Conservation (phyloP, 441 rosid genomes). For the Rhodomyrtus psidioides region DNA sequence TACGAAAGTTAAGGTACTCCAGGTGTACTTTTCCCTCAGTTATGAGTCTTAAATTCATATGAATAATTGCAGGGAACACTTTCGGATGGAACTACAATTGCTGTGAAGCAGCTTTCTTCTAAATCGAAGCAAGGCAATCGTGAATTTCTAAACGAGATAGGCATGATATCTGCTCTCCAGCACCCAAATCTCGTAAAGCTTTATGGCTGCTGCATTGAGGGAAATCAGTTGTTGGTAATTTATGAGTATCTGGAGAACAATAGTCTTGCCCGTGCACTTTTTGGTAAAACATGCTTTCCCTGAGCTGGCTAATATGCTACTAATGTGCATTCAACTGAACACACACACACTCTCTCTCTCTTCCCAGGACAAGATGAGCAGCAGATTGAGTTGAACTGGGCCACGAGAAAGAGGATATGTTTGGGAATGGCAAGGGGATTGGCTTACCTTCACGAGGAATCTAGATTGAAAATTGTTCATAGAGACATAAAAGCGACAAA, state of each 20-base stretch:
- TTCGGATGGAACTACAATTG: constrained; percentile 55
- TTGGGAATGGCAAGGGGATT: constrained; percentile 64
- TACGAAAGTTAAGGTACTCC: too few relatives aligned
- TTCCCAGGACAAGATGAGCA: neutral
- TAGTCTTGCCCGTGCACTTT: constrained; percentile 65
- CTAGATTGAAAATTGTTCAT: constrained; percentile 74
- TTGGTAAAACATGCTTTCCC: constrained; percentile 29
- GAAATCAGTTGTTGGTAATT: constrained; percentile 59
- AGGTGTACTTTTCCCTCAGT: too few relatives aligned
- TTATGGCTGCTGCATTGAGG: constrained; percentile 75
- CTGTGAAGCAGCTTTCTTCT: constrained; percentile 70
- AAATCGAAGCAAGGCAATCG: constrained; percentile 84
- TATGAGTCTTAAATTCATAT: neutral
- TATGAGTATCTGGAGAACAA: constrained; percentile 80
- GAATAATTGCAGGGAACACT: constrained; percentile 40
- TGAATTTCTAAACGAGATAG: constrained; percentile 73
- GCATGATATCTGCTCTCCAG: constrained; percentile 75
- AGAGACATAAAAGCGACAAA: constrained; percentile 83
- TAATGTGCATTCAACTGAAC: accelerated
- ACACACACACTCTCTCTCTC: neutral
- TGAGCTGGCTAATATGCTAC: neutral
- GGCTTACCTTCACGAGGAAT: constrained; percentile 69
- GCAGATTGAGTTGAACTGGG: constrained; percentile 61
- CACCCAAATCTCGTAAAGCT: constrained; percentile 82
- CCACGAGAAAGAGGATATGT: constrained; percentile 49